phyloP scores from a whole-genome alignment of 2,329 filamentous ascomycete species.

The Paradendryphiella salina region DNA sequence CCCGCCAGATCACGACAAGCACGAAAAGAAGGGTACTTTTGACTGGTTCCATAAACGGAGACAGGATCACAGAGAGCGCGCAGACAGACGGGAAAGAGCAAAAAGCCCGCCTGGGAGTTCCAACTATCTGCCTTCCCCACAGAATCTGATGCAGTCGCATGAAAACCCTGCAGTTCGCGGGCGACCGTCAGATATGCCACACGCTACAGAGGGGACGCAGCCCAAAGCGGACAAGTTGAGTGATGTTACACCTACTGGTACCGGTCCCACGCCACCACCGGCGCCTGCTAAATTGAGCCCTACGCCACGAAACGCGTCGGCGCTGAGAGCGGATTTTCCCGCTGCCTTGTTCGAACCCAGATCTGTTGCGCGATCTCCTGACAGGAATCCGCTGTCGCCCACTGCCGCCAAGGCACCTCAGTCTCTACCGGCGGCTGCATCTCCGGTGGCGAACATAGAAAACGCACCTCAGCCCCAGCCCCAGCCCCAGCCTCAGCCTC shows the following conservation, averaged over 20 bases:
- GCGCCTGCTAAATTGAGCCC: not conserved
- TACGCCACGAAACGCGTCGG: conserved; percentile 1
- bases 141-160: conserved; percentile 25
- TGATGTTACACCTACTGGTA: conserved; percentile 27
- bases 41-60: conserved; percentile 69
- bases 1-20: conserved; percentile 44
- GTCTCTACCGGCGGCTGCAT: not conserved
- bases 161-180: conserved; percentile 26
- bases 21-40: conserved; percentile 62
- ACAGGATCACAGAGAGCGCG: conserved; percentile 60
- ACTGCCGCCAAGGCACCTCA: not conserved
- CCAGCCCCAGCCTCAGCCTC: not conserved
- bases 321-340: conserved; percentile 12
- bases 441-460: not conserved
- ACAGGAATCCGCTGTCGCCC: conserved; percentile 6
- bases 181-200: conserved; percentile 34
- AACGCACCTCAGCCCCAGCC: not conserved
- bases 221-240: conserved; percentile 21
- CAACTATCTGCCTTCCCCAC: conserved; percentile 24
- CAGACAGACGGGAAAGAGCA: conserved; percentile 57
- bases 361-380: conserved; percentile 16
- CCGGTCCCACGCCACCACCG: conserved; percentile 10
- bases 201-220: conserved; percentile 14
- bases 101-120: conserved; percentile 54
- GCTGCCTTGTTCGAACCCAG: conserved; percentile 17